Evolutionary conservation across 2,329 filamentous ascomycete species (phyloP).

Genomic region (Sodiomyces alkalinus): DNA sequence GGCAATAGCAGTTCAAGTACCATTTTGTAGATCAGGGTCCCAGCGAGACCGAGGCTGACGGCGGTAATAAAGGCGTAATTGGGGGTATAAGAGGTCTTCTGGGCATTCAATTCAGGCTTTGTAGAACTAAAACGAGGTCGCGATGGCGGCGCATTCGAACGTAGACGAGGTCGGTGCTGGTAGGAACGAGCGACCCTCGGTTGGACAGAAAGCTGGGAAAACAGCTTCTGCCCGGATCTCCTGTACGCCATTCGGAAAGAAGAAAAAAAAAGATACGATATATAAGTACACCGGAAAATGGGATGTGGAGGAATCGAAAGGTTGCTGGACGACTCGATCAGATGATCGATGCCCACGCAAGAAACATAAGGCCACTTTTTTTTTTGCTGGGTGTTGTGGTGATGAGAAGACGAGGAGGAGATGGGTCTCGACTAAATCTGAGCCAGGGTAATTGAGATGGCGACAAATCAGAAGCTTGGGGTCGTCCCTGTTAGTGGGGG

Average conservation of each 20-base stretch:
- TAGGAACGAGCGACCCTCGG: slow-evolving; percentile 1
- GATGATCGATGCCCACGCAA: not conserved
- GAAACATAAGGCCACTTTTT: slow-evolving; percentile 3
- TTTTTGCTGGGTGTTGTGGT: no score
- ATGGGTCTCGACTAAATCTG: no score
- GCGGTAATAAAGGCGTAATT: slow-evolving; percentile 14
- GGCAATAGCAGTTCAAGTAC: slow-evolving; percentile 21
- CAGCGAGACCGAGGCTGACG: slow-evolving; percentile 32
- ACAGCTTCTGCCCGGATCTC: slow-evolving; percentile 2
- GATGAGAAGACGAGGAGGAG: no score
- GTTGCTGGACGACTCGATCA: not conserved
- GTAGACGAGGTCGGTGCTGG: not conserved
- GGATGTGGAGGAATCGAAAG: no score
- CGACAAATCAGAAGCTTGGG: no score
- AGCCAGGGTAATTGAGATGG: no score
- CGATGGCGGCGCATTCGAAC: not conserved
- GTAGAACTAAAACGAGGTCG: slow-evolving; percentile 5
- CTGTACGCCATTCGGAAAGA: not conserved
- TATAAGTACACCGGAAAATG: no score
- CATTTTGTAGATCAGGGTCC: slow-evolving; percentile 42
- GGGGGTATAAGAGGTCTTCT: slow-evolving; percentile 3
- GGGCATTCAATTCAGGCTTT: slow-evolving; percentile 5
- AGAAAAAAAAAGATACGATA: slow-evolving; percentile 1
- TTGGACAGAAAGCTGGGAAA: slow-evolving; percentile 2
- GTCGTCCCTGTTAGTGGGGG: no score